Evolutionary conservation across 176 grass and related monocot genomes (phyloP).

Genomic region (Rhynchospora tenuis): DNA sequence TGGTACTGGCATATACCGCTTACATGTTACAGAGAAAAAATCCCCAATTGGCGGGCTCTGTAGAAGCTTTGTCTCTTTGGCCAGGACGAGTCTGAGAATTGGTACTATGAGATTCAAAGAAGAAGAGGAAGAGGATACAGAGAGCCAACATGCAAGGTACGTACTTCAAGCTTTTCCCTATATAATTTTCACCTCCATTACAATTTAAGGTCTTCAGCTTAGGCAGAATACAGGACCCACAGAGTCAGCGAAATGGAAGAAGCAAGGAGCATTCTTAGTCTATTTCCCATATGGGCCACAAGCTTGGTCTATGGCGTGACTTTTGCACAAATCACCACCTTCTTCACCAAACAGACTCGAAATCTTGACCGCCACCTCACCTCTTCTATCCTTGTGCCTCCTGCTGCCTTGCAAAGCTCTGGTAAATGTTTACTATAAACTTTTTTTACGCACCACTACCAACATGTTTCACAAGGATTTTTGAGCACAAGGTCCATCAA

Average conservation of each 20-base stretch:
- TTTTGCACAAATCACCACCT: constrained; percentile 19
- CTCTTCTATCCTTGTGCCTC: constrained; percentile 24
- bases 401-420: constrained; percentile 23
- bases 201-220: not conserved
- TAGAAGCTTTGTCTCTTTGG: not conserved
- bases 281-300: constrained; percentile 52
- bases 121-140: not conserved
- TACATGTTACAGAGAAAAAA: not conserved
- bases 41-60: not conserved
- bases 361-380: constrained; percentile 37
- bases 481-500: too few species aligned
- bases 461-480: not conserved
- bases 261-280: not conserved
- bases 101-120: not conserved
- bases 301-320: constrained; percentile 26
- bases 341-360: constrained; percentile 45
- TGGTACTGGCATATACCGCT: constrained; percentile 13
- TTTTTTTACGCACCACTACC: not conserved
- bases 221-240: not conserved
- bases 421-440: not conserved
- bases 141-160: not conserved
- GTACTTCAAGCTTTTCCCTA: not conserved
- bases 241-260: not conserved
- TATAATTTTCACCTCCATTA: not conserved
- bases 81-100: not conserved